phyloP scores from a whole-genome alignment of 1,284 basidiomycete genomes.

The Porodaedalea pini region DNA sequence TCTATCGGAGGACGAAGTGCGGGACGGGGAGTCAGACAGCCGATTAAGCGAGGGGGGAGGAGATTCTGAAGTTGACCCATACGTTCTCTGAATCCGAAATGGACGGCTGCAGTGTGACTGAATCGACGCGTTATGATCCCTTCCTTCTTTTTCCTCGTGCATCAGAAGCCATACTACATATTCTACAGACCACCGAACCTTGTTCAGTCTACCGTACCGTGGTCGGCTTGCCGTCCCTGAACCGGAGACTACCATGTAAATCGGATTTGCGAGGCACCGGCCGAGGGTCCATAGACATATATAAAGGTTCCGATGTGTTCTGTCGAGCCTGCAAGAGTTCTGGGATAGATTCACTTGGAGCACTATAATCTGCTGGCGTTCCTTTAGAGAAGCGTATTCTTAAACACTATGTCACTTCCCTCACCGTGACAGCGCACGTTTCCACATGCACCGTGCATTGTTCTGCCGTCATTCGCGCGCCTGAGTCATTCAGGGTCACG shows the following conservation, averaged over 20 bases:
- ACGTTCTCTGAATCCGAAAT: background rate
- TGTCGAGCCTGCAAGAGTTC: background rate
- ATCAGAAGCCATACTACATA: background rate
- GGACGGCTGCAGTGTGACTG: background rate
- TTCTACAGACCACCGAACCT: background rate
- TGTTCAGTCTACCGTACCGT: background rate
- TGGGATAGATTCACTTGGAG: background rate
- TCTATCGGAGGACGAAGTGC: constrained; percentile 33
- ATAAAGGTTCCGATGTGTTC: background rate
- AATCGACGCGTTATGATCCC: background rate
- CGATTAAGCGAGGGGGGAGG: constrained; percentile 67
- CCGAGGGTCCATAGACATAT: background rate
- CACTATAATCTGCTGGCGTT: background rate
- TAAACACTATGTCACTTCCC: background rate
- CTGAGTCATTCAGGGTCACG: background rate
- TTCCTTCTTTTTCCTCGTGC: background rate
- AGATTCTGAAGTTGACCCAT: constrained; percentile 49
- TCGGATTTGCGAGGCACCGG: background rate
- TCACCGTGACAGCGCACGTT: background rate
- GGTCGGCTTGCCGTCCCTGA: background rate
- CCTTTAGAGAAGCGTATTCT: background rate
- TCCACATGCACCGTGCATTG: background rate
- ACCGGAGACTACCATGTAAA: background rate
- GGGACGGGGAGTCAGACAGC: constrained; percentile 60
- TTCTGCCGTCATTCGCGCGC: background rate